Base-by-base conservation (phyloP, 2,329 filamentous ascomycete genomes). In the Exserohilum turcica region DNA sequence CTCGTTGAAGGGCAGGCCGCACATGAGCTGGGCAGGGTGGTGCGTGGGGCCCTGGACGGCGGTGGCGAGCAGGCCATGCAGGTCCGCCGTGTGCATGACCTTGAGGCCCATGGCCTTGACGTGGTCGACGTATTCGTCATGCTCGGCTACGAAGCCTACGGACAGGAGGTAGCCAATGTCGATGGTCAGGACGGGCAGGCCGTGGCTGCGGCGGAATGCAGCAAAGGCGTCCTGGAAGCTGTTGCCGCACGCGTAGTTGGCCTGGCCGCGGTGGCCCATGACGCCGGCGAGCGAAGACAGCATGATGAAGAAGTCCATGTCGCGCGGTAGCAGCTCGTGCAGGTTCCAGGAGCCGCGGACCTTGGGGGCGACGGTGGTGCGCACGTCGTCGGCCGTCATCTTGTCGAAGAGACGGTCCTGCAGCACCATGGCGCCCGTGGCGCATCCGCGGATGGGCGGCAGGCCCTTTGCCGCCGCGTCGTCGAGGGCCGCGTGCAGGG, bases 161-260 rank as follows among this genome's bases (percentile, higher is more conserved):
- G 56, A 55, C 27, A 57, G 16, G 5, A 66, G 53, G 9, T 58
- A 53, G 10, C 54, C 56, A 12, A 67, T 48, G 16, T 63, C 51
- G 39, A 66, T 53, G 15, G 60, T 79, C 74, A 19, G 33, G n/a
- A 78, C 79, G 2, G 76, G 73, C 2, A 63, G 55, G 2, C 64
- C 59, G 15, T 46, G 57, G 12, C 27, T 35, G 21, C 43, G 52
- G 3, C 63, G 59, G 39, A 60, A 59, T 5, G 46, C 37, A 1
- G 63, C 66, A n/a, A 68, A 48, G 3, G 55, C 52, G 38, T 68
- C 66, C 19, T 63, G 55, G 39, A 61, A 70, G 15, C 54, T 48
- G 45, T 59, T 59, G n/a, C 54, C 67, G 18, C 63, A 61, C 2
- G 50, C 63, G 35, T 69, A 69, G 31, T 65, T 61, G 8, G 38